A percentile compares a stretch with the other conserved stretches of the same genome.
Conservation (phyloP, 768 basidiomycete genomes). For the Leucocoprinus birnbaumii region DNA sequence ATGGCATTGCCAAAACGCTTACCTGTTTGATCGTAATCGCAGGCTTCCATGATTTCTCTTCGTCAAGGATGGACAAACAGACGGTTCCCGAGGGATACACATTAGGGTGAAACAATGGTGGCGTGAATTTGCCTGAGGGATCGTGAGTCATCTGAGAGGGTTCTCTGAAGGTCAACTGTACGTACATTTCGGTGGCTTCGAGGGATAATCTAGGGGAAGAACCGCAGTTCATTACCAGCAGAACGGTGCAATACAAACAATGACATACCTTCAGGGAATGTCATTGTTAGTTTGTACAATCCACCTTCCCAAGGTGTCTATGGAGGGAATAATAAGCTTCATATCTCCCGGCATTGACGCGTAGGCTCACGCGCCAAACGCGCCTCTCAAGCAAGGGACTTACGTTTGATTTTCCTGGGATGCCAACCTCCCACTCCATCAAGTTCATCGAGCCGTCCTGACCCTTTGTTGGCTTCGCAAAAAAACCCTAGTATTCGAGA, state of each 20-base stretch:
- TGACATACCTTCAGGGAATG: conserved; percentile 88
- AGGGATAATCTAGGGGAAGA: conserved; percentile 74
- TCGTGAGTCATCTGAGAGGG: neutral
- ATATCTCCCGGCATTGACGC: neutral
- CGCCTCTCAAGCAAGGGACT: conserved; percentile 29
- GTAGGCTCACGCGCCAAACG: conserved; percentile 15
- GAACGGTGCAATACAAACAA: neutral
- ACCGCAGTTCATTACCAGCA: neutral
- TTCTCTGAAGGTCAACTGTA: conserved; percentile 11
- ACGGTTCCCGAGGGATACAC: conserved; percentile 99
- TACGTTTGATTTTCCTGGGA: conserved; percentile 89
- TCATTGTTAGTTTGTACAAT: conserved; percentile 91
- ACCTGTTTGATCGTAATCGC: conserved; percentile 99
- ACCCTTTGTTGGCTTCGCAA: conserved; percentile 88
- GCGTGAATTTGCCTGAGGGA: conserved; percentile 86
- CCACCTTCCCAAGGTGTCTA: conserved; percentile 98
- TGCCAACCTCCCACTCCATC: conserved; percentile 98
- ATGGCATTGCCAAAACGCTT: neutral
- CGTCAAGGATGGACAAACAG: conserved; percentile 95
- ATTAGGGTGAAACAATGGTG: conserved; percentile 96
- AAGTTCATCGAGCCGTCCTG: conserved; percentile 94
- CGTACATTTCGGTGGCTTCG: conserved; percentile 91
- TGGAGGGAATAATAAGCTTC: conserved; percentile 15
- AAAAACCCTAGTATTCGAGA: conserved; percentile 75
- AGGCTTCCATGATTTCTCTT: conserved; percentile 99